Evolutionary conservation across 2,329 filamentous ascomycete species (phyloP).

Genomic region (Colletotrichum somersetense): DNA sequence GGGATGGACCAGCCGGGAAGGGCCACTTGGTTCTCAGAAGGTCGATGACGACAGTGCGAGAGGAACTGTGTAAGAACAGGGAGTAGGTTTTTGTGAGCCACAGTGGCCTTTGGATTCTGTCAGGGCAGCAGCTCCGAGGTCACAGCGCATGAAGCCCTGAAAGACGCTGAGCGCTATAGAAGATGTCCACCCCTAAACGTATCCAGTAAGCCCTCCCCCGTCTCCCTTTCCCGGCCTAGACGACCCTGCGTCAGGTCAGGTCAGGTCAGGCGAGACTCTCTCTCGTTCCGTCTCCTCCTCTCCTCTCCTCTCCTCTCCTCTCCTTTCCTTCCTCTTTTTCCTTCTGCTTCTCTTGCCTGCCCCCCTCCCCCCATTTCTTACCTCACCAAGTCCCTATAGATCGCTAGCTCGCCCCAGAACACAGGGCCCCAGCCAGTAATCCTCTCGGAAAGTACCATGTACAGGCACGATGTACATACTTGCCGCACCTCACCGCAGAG

Average conservation of each 20-base stretch:
- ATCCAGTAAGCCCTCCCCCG: not conserved
- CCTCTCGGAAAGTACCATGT: conserved; percentile 10
- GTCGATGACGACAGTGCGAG: conserved; percentile 30
- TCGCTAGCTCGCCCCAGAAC: conserved; percentile 36
- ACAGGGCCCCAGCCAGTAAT: conserved; percentile 33
- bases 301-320: not conserved
- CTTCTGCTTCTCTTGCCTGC: not conserved
- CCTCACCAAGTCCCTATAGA: conserved; percentile 12
- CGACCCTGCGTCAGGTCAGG: conserved; percentile 12
- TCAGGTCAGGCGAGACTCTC: no score
- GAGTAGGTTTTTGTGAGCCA: not conserved
- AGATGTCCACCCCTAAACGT: no score
- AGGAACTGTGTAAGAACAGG: conserved; percentile 9
- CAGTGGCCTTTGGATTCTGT: conserved; percentile 2
- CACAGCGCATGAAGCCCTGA: conserved; percentile 10
- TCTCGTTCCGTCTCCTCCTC: not conserved
- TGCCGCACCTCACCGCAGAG: conserved; percentile 35
- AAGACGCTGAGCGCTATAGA: not conserved
- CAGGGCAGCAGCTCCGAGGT: not conserved
- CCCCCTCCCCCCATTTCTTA: not conserved
- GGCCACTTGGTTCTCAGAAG: conserved; percentile 1
- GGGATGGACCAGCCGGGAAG: conserved; percentile 15
- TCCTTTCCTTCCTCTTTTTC: not conserved
- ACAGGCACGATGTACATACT: not conserved
- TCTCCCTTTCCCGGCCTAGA: not conserved